Evolutionary conservation across 495 filamentous ascomycete genomes (phyloP).

Genomic region (Lentithecium fluviatile): DNA sequence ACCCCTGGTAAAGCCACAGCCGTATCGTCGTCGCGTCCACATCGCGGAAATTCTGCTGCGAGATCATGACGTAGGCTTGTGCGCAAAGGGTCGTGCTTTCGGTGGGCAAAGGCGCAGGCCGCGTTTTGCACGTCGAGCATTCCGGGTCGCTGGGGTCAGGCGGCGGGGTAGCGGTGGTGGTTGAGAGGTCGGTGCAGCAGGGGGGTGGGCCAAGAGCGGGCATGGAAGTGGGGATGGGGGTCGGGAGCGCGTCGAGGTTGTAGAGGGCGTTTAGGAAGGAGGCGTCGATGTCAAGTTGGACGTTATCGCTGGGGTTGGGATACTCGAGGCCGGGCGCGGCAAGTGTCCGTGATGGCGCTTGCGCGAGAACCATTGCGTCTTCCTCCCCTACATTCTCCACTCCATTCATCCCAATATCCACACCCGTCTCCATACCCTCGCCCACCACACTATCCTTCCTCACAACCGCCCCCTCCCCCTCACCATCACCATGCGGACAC

Average conservation of each 20-base stretch:
- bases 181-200: constrained; percentile 4
- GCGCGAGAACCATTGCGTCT: too few relatives aligned
- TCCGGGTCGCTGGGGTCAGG: constrained; percentile 10
- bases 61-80: constrained; percentile 32
- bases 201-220: constrained; percentile 17
- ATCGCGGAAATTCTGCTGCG: constrained; percentile 29
- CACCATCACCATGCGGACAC: neutral
- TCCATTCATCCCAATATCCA: too few relatives aligned
- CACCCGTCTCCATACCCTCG: too few relatives aligned
- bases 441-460: neutral
- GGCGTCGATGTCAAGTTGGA: neutral
- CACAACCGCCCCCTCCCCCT: neutral
- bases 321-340: neutral
- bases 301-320: neutral
- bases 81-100: constrained; percentile 33
- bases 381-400: too few relatives aligned
- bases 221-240: neutral
- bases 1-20: constrained; percentile 29
- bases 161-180: neutral
- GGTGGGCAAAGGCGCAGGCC: constrained; percentile 13
- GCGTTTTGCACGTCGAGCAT: constrained; percentile 20
- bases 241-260: neutral
- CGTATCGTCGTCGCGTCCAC: constrained; percentile 28
- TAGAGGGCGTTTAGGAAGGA: neutral
- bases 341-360: neutral